Evolutionary conservation across 345 rosid species (phyloP).

Genomic region (Orychophragmus violaceus): DNA sequence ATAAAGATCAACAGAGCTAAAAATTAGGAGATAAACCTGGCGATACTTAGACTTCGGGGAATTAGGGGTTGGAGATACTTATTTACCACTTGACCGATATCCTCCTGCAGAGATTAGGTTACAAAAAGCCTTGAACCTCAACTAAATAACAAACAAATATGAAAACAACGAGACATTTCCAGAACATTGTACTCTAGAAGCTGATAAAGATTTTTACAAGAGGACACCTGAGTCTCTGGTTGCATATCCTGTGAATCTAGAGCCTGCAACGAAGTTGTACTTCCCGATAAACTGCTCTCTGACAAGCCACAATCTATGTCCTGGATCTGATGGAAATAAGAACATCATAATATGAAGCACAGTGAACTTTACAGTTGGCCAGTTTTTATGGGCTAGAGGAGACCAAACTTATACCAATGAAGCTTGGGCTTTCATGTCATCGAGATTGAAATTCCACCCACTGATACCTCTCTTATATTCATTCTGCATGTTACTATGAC

Average conservation of each 20-base stretch:
- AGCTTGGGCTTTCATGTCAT: slow-evolving; percentile 97
- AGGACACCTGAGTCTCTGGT: slow-evolving; percentile 33
- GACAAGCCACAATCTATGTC: slow-evolving; percentile 57
- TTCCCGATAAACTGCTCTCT: slow-evolving; percentile 46
- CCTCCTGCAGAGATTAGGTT: slow-evolving; percentile 48
- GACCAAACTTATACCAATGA: slow-evolving; percentile 59
- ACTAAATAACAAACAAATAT: not conserved
- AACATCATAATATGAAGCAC: slow-evolving; percentile 5
- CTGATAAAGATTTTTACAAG: slow-evolving; percentile 9
- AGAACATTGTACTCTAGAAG: not conserved
- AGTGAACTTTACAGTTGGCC: slow-evolving; percentile 6
- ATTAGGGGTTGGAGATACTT: slow-evolving; percentile 31
- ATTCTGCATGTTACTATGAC: slow-evolving; percentile 52
- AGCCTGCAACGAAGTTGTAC: slow-evolving; percentile 44
- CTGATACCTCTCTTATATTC: slow-evolving; percentile 98
- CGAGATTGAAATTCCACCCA: slow-evolving; percentile 96
- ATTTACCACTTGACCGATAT: slow-evolving; percentile 33
- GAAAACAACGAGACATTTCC: not conserved
- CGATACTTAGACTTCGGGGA: slow-evolving; percentile 34
- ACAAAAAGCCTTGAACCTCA: slow-evolving; percentile 16
- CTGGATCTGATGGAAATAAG: slow-evolving; percentile 61
- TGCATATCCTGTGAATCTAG: slow-evolving; percentile 51
- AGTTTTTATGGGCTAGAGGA: not conserved
- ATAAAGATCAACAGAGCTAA: not conserved
- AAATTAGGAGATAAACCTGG: slow-evolving; percentile 39